Base-by-base conservation (phyloP, 1,139 yeast genomes). In the Debaryomycetaceae sp. region DNA sequence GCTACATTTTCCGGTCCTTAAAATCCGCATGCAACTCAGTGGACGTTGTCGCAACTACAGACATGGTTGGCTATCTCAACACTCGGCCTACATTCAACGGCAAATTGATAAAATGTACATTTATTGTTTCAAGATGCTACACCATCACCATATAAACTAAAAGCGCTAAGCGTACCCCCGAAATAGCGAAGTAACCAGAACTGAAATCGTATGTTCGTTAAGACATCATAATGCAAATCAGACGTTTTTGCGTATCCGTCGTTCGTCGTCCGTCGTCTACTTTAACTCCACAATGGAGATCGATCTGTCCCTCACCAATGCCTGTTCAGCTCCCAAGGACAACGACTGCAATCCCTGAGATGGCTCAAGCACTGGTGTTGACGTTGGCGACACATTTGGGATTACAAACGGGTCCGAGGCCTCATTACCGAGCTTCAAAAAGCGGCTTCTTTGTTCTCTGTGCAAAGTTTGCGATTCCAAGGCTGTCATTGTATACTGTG, bases 401-500 rank as follows among this genome's bases (percentile, higher is more conserved):
- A 83, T 81, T 40, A 83, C 73, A 57, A 82, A 83, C 52, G 90
- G 88, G 59, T 76, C 72, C 44, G 78, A 71, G 43, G 73, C 63
- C 49, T 81, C 83, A 43, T 80, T 72, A 39, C 84, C 74, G 60
- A 84, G 75, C 43, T 74, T 69, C 60, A 82, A 69, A 62, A 76
- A 81, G 4, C 11, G 8, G 11, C 31, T 13, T 14, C 27, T 29
- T 24, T 27, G 8, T 38, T n/a, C 31, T 27, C 31, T 11, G 4
- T 27, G 31, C 11, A 27, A 7, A 2, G 31, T 11, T 27, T 27
- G 8, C 11, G 31, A 8, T 27, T 27, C 11, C 11, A 27, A 8
- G 31, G 8, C 31, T 27, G 31, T 27, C 31, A 27, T 27, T 27
- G 31, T 27, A 27, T 27, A 27, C 31, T 27, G 20, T 17, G 20